A percentile compares a stretch with the other conserved stretches of the same genome.
These are phyloP conservation scores for Cicer pinnatifidum DNA, from an alignment of 306 rosid genomes.

Conservation along the genomic window DNA sequence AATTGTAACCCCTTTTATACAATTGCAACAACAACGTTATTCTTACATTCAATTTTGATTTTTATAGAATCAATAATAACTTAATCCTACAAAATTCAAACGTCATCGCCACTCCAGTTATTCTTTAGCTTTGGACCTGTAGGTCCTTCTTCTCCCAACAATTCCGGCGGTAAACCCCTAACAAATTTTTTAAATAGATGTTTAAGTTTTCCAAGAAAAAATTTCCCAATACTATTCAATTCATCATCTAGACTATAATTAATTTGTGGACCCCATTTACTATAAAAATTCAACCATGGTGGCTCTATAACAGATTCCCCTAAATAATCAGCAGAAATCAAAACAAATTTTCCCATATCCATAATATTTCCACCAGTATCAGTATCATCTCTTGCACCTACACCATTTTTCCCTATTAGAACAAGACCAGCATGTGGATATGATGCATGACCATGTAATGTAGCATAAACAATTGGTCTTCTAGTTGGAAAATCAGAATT, in stretches of 20 bases:
- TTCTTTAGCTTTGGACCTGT: slow-evolving; percentile 70
- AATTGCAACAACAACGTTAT: not conserved
- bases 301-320: slow-evolving; percentile 54
- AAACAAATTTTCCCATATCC: slow-evolving; percentile 49
- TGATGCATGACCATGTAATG: slow-evolving; percentile 71
- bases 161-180: slow-evolving; percentile 56
- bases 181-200: slow-evolving; percentile 36
- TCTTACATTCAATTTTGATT: not conserved
- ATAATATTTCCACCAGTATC: slow-evolving; percentile 46
- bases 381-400: slow-evolving; percentile 68
- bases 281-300: slow-evolving; percentile 62
- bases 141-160: slow-evolving; percentile 81
- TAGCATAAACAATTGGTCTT: slow-evolving; percentile 60
- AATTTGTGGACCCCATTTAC: slow-evolving; percentile 78
- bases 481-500: not conserved
- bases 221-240: slow-evolving; percentile 47
- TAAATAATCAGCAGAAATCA: slow-evolving; percentile 65
- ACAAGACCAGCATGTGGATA: slow-evolving; percentile 64
- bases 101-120: slow-evolving; percentile 71
- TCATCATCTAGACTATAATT: slow-evolving; percentile 52
- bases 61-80: not conserved
- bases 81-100: not conserved
- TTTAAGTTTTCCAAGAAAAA: slow-evolving; percentile 51
- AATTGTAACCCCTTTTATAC: not conserved
- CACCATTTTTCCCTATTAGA: slow-evolving; percentile 51